Evolutionary conservation across 192 early-diverging fungal species (phyloP).

Genomic region (Rhizoclosmatium globosum): DNA sequence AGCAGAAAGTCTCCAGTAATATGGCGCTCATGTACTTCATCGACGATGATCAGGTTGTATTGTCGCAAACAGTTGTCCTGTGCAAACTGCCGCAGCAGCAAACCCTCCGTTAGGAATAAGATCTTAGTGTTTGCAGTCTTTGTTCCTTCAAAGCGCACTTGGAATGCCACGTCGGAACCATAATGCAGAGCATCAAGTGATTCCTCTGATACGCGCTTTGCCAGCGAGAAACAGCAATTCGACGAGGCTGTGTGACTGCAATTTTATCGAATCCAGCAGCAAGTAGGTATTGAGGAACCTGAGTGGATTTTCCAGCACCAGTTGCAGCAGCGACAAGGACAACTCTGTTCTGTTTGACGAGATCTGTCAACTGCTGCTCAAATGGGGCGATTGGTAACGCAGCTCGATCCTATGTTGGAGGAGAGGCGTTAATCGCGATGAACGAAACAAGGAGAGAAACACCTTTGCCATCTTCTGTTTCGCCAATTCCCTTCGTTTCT

Average conservation of each 20-base stretch:
- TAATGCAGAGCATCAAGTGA: constrained; percentile 61
- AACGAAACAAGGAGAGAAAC: neutral
- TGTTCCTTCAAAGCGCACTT: constrained; percentile 69
- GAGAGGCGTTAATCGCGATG: neutral
- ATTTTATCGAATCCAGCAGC: constrained; percentile 76
- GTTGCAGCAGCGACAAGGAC: constrained; percentile 75
- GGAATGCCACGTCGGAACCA: constrained; percentile 72
- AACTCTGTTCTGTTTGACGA: constrained; percentile 64
- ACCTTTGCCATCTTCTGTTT: constrained; percentile 59
- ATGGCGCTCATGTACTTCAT: constrained; percentile 68
- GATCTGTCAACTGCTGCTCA: constrained; percentile 64
- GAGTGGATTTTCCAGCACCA: constrained; percentile 75
- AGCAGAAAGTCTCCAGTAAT: constrained; percentile 50
- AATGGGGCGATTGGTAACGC: constrained; percentile 71
- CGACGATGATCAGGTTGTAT: constrained; percentile 83
- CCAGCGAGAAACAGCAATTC: constrained; percentile 79
- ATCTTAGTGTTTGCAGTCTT: constrained; percentile 67
- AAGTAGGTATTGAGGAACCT: constrained; percentile 85
- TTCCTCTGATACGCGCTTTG: constrained; percentile 60
- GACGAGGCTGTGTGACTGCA: constrained; percentile 86
- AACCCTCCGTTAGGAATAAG: constrained; percentile 78
- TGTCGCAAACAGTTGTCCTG: constrained; percentile 62
- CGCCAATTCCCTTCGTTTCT: constrained; percentile 47
- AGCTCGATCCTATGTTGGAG: constrained; percentile 49
- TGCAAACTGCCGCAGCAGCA: constrained; percentile 76